phyloP scores from a whole-genome alignment of 768 basidiomycete species.

The Russula ochroleuca region DNA sequence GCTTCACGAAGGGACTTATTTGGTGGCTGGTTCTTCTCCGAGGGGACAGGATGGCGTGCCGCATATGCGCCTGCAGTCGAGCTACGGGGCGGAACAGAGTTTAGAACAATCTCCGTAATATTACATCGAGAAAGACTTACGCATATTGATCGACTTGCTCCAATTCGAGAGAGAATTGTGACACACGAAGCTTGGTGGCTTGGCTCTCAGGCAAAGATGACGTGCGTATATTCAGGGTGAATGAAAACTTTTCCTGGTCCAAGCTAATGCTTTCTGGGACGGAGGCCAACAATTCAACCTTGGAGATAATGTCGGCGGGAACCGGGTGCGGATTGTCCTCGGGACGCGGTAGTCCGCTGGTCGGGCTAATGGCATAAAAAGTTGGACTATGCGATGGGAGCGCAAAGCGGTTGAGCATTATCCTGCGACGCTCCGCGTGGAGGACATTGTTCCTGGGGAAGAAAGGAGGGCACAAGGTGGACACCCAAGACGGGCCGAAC shows the following conservation, averaged over 20 bases:
- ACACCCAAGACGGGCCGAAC: constrained; percentile 42
- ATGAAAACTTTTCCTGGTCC: constrained; percentile 45
- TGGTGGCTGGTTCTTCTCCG: constrained; percentile 57
- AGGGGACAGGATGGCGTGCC: constrained; percentile 53
- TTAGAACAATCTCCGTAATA: neutral
- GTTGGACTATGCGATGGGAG: constrained; percentile 36
- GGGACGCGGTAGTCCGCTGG: constrained; percentile 12
- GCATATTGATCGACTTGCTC: constrained; percentile 63
- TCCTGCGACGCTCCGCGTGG: constrained; percentile 38
- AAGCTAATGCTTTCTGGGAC: constrained; percentile 53
- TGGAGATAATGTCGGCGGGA: constrained; percentile 51
- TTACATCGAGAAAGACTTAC: constrained; percentile 38
- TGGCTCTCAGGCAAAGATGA: constrained; percentile 46
- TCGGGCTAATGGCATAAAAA: constrained; percentile 34
- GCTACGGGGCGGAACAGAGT: constrained; percentile 18
- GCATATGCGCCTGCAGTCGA: constrained; percentile 42
- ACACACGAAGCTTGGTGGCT: constrained; percentile 53
- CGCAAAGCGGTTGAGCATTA: constrained; percentile 54
- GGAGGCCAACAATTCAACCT: constrained; percentile 60
- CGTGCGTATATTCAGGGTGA: constrained; percentile 58
- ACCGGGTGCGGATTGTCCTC: constrained; percentile 36
- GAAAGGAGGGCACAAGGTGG: constrained; percentile 54
- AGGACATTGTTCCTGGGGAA: constrained; percentile 43
- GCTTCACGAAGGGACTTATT: constrained; percentile 50
- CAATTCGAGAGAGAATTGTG: constrained; percentile 52